Conservation (phyloP, 2,329 filamentous ascomycete genomes). For the Mycogone perniciosa region DNA sequence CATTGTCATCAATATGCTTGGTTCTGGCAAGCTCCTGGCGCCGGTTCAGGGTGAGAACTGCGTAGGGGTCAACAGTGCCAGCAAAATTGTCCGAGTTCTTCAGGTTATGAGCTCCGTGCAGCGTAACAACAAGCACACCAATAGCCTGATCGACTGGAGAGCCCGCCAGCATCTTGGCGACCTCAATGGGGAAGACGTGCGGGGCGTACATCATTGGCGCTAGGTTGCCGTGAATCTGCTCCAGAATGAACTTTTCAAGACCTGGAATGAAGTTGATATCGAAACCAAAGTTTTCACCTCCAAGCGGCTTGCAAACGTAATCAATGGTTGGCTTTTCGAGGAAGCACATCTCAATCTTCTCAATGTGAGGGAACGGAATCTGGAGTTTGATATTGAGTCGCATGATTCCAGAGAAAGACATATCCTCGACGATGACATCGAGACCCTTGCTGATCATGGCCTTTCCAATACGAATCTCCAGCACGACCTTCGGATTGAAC, state of each 20-base stretch:
- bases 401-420: slow-evolving; percentile 94
- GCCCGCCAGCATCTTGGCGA: slow-evolving; percentile 95
- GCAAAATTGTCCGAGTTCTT: slow-evolving; percentile 95
- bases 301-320: slow-evolving; percentile 95
- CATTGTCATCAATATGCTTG: slow-evolving; percentile 77
- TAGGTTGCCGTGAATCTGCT: slow-evolving; percentile 91
- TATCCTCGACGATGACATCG: slow-evolving; percentile 96
- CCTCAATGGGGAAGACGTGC: slow-evolving; percentile 96
- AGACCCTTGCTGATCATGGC: slow-evolving; percentile 95
- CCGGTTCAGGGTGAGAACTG: slow-evolving; percentile 75
- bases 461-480: slow-evolving; percentile 92
- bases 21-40: slow-evolving; percentile 78
- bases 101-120: slow-evolving; percentile 84
- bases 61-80: slow-evolving; percentile 86
- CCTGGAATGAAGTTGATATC: slow-evolving; percentile 99
- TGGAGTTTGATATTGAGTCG: slow-evolving; percentile 96
- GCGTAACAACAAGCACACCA: slow-evolving; percentile 83
- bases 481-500: slow-evolving; percentile 91
- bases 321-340: slow-evolving; percentile 83
- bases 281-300: slow-evolving; percentile 91
- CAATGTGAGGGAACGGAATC: slow-evolving; percentile 90
- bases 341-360: slow-evolving; percentile 93
- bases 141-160: slow-evolving; percentile 93
- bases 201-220: slow-evolving; percentile 97
- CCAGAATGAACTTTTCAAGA: slow-evolving; percentile 86